A percentile compares a stretch with the other conserved stretches of the same genome.
Conservation (phyloP, 805 yeast species). For the Ogataea methylovora region DNA sequence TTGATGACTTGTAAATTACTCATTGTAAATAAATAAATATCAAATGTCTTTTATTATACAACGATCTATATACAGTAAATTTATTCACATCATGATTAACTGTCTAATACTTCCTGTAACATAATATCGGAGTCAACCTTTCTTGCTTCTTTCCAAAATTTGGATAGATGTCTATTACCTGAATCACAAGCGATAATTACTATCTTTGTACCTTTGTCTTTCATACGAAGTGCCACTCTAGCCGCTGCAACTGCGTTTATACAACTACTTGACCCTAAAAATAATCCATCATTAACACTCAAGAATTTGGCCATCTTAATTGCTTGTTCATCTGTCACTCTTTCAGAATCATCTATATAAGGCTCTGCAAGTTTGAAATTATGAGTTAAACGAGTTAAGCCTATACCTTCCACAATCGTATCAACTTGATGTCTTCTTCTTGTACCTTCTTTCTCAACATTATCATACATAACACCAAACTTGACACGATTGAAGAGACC, state of each 20-base stretch:
- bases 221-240: slow-evolving; percentile 36
- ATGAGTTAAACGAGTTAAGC: slow-evolving; percentile 77
- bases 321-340: slow-evolving; percentile 78
- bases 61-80: background rate
- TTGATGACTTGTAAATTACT: slow-evolving; percentile 44
- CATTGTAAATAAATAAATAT: background rate
- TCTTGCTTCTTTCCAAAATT: slow-evolving; percentile 78
- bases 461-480: slow-evolving; percentile 89
- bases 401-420: slow-evolving; percentile 90
- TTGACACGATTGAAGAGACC: slow-evolving; percentile 83
- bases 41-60: too few relatives aligned
- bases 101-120: slow-evolving; percentile 31
- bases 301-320: slow-evolving; percentile 80
- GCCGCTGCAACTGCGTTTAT: slow-evolving; percentile 89
- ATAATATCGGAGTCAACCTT: slow-evolving; percentile 28
- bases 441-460: slow-evolving; percentile 85
- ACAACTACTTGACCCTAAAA: slow-evolving; percentile 91
- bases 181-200: slow-evolving; percentile 90
- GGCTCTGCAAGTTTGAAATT: slow-evolving; percentile 70
- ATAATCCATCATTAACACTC: slow-evolving; percentile 79
- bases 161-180: slow-evolving; percentile 83
- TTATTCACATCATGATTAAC: background rate
- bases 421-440: slow-evolving; percentile 95
- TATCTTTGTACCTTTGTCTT: slow-evolving; percentile 52
- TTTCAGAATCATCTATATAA: slow-evolving; percentile 67